A percentile compares a stretch with the other conserved stretches of the same genome.
phyloP scores from a whole-genome alignment of 176 grass and related monocot species.

The Oryza longistaminata region DNA sequence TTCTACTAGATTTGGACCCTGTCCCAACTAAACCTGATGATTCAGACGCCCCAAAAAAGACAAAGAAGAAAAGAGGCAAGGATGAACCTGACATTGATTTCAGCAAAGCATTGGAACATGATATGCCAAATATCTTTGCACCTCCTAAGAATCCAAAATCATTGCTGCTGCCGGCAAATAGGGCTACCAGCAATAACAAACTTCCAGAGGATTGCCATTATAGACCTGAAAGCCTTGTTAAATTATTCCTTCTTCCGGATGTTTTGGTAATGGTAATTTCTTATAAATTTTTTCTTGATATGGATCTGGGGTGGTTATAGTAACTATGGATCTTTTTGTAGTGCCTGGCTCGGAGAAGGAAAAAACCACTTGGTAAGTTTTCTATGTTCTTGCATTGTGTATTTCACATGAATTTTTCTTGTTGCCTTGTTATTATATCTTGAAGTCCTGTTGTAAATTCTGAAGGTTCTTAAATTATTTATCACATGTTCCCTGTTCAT shows the following conservation, averaged over 20 bases:
- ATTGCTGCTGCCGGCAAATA: constrained; percentile 62
- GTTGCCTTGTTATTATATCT: constrained; percentile 21
- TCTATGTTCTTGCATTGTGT: constrained; percentile 2
- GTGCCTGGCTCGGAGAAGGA: constrained; percentile 68
- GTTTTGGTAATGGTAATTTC: constrained; percentile 64
- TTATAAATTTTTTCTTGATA: constrained; percentile 29
- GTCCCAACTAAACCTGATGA: constrained; percentile 43
- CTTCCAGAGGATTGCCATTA: constrained; percentile 99
- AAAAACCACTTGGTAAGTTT: constrained; percentile 59
- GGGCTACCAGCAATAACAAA: constrained; percentile 54
- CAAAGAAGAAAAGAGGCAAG: constrained; percentile 62
- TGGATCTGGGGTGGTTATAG: constrained; percentile 22
- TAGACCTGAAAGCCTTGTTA: constrained; percentile 83
- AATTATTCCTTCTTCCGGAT: constrained; percentile 83
- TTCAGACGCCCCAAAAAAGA: constrained; percentile 55
- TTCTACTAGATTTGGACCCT: constrained; percentile 53
- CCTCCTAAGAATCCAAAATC: constrained; percentile 75
- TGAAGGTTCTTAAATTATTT: neutral
- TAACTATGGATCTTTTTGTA: constrained; percentile 48
- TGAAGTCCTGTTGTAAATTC: neutral
- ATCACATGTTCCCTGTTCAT: too few relatives aligned
- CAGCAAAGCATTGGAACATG: constrained; percentile 69
- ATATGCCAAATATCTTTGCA: constrained; percentile 61
- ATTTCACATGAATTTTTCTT: constrained; percentile 19
- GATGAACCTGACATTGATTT: constrained; percentile 70